Base-by-base conservation (phyloP, 2,329 filamentous ascomycete species). In the Xylariaceae sp. region DNA sequence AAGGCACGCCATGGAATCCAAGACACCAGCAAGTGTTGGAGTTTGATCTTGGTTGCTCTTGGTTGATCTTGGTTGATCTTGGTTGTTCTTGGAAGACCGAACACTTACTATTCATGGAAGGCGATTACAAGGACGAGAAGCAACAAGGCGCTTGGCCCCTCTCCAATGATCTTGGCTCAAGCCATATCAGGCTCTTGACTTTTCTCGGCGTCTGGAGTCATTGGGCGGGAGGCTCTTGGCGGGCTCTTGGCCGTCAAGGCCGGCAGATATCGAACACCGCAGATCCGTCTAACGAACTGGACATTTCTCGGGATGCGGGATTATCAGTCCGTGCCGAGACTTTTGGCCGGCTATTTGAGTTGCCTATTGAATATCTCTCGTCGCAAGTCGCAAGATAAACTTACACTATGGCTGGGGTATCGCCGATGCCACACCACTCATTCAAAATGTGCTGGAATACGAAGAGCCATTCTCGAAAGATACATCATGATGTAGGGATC, bases 31-130 rank as follows among this genome's bases (percentile, higher is more conserved):
- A 19, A 45, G 30, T 12, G n/a, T 55, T 37, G 32, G 42, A 32
- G 27, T 42, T 43, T 31, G 19, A 19, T 19, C 19, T 19, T 19
- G 19, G 19, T 19, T 19, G 19, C 19, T 19, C 19, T 19, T 19
- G 19, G 19, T 19, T 19, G 19, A 19, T 19, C 19, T 19, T 19
- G 19, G 19, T 19, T 19, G 19, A 19, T 19, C 19, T 19, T 19
- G 19, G 19, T 19, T 39, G 34, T 41, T 47, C 47, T 44, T 53
- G 41, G 35, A 50, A 19, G 19, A 19, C 19, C 19, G 19, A 53
- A 37, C 51, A 54, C 57, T 59, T 57, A 53, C 57, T 56, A 35
- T 48, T 51, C 54, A 39, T 44, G 54, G 57, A 59, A 59, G 57
- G 57, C 44, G 54, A 54, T 51, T 27, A 11, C 35, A 47, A 44